Conservation (phyloP, 2,329 filamentous ascomycete genomes). For the Cucurbitaria berberidis region DNA sequence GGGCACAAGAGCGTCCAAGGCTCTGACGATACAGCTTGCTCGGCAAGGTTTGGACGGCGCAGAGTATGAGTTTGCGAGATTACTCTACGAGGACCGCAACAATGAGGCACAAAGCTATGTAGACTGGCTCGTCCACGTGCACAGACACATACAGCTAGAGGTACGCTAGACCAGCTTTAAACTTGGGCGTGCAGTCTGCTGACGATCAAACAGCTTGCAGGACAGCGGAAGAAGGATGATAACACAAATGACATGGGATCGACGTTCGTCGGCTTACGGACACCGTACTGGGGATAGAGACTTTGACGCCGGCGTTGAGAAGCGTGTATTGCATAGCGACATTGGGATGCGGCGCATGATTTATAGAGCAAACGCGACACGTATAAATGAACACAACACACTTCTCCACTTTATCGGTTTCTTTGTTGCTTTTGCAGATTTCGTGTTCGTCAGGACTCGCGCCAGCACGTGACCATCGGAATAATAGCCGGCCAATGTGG, state of each 20-base stretch:
- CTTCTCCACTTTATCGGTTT: background rate
- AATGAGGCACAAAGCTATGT: slow-evolving; percentile 98
- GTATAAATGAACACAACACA: slow-evolving; percentile 4
- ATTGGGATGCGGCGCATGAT: slow-evolving; percentile 8
- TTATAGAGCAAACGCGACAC: slow-evolving; percentile 10
- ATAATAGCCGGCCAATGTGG: slow-evolving; percentile 3
- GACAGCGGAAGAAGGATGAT: slow-evolving; percentile 74
- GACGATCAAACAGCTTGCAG: slow-evolving; percentile 56
- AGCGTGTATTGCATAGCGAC: slow-evolving; percentile 40
- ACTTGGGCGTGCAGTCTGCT: slow-evolving; percentile 6
- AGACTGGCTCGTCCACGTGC: slow-evolving; percentile 96
- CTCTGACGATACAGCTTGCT: slow-evolving; percentile 85
- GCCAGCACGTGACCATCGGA: slow-evolving; percentile 11
- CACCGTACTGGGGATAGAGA: slow-evolving; percentile 48
- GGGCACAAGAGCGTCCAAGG: slow-evolving; percentile 81
- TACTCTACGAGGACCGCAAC: slow-evolving; percentile 92
- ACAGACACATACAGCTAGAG: slow-evolving; percentile 91
- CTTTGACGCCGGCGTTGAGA: slow-evolving; percentile 4
- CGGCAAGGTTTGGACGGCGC: slow-evolving; percentile 92
- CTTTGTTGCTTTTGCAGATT: background rate
- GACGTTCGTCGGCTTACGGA: slow-evolving; percentile 49
- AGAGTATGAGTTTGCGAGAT: slow-evolving; percentile 92
- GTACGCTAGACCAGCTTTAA: slow-evolving; percentile 40
- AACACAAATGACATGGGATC: slow-evolving; percentile 52
- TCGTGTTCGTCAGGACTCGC: background rate